Base-by-base conservation (phyloP, 2,329 filamentous ascomycete species). In the Stemphylium lycopersici region DNA sequence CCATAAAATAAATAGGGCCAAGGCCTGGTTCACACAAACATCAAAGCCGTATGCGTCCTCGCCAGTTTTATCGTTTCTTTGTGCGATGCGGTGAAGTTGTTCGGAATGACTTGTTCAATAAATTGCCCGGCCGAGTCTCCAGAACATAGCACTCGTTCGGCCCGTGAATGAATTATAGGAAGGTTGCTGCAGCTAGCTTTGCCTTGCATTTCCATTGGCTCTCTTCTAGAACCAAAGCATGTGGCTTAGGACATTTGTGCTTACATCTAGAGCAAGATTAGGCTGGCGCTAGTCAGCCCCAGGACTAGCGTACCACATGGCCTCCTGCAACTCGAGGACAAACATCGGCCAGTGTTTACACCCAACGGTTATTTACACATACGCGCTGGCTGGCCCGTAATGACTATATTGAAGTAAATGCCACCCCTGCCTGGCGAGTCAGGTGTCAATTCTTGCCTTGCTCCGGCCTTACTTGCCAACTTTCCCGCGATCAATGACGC, bases 1-100 rank as follows among this genome's bases (percentile, higher is more conserved):
- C 70, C 56, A 65, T 65, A 61, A 73, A 70, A 54, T 61, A 68
- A 65, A 68, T 58, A 64, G 61, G 70, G 70, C 66, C 62, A 71
- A 55, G 62, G 67, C 66, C 70, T 72, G 57, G 63, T 70, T 68
- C 66, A 63, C 64, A 66, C 64, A 66, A 67, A 56, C 44, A 45
- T 48, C 40, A 16, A 56, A 31, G 39, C 36, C 58, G 49, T 52
- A 52, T 52, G 52, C 52, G 40, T 31, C 32, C 16, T 40, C 32
- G 20, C 37, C 36, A 34, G 24, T 13, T n/a, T n/a, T 40, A 15
- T 37, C 33, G 24, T 11, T 36, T 15, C 15, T 37, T 20, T 44
- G 26, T 44, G 13, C 15, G 16, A 24, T 16, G 16, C 39, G 16
- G 33, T 51, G 39, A 32, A 18, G 12, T 20, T 16, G 5, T 24